A percentile compares a stretch with the other conserved stretches of the same genome.
These are phyloP conservation scores for Pseudoperonospora humuli DNA, from an alignment of 352 stramenopile species.

Conservation along the genomic window DNA sequence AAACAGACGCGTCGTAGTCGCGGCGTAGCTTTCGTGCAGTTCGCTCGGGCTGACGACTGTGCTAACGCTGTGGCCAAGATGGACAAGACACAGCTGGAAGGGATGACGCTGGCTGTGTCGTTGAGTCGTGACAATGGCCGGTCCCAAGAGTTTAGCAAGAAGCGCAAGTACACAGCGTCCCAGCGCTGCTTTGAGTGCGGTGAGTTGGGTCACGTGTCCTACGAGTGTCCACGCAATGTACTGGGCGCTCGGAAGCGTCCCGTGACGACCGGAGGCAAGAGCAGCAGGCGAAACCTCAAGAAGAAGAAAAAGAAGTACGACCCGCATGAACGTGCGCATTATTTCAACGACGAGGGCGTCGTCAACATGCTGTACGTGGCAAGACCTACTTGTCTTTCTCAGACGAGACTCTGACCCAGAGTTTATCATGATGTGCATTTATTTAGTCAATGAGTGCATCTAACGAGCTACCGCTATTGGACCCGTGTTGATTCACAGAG, in stretches of 20 bases:
- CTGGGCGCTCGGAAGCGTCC: conserved; percentile 63
- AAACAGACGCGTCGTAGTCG: conserved; percentile 62
- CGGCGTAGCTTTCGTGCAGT: conserved; percentile 83
- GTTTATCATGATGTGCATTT: no score
- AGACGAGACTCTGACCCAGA: neutral
- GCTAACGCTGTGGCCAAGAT: conserved; percentile 40
- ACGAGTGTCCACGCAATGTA: conserved; percentile 80
- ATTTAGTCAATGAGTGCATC: no score
- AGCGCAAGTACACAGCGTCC: conserved; percentile 61
- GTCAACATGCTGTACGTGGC: conserved; percentile 57
- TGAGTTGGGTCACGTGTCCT: conserved; percentile 67
- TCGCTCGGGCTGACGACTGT: conserved; percentile 60
- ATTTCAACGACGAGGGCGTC: conserved; percentile 57
- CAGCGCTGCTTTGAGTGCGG: conserved; percentile 83
- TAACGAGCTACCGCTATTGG: no score
- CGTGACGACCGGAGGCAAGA: conserved; percentile 29
- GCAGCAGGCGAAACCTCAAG: conserved; percentile 45
- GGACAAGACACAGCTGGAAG: conserved; percentile 54
- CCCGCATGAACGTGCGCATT: conserved; percentile 44
- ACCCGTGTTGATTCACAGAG: conserved; percentile 22
- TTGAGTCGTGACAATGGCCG: conserved; percentile 77
- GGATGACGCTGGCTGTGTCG: conserved; percentile 54
- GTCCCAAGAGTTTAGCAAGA: conserved; percentile 65
- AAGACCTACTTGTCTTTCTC: neutral
- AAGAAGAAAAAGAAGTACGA: conserved; percentile 67